phyloP scores from a whole-genome alignment of 1,284 basidiomycete species.

The Leccinum pseudoinsigne region DNA sequence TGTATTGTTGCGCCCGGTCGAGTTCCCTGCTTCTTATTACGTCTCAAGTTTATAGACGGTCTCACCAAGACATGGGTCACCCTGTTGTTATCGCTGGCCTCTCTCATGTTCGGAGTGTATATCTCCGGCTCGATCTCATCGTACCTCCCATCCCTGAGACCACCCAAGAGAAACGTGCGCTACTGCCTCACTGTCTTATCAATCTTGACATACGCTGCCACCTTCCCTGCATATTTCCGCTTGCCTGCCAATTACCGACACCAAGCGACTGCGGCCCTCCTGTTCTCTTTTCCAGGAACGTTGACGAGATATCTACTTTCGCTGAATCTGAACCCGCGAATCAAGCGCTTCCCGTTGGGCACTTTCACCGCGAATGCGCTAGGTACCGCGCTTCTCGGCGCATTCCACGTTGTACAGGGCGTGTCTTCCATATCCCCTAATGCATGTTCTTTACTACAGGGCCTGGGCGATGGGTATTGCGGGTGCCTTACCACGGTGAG shows the following conservation, averaged over 20 bases:
- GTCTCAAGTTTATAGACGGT: conserved; percentile 78
- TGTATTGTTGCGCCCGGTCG: conserved; percentile 30
- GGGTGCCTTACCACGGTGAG: conserved; percentile 94
- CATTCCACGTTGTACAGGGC: conserved; percentile 72
- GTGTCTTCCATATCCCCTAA: conserved; percentile 44
- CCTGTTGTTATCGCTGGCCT: conserved; percentile 66
- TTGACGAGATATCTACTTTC: conserved; percentile 84
- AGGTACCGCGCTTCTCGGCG: conserved; percentile 76
- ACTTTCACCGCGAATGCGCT: conserved; percentile 87
- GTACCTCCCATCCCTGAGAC: conserved; percentile 39
- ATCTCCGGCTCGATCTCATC: conserved; percentile 46
- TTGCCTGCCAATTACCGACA: conserved; percentile 73
- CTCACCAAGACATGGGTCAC: conserved; percentile 83
- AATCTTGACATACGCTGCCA: conserved; percentile 61
- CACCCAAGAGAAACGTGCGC: conserved; percentile 43
- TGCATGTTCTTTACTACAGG: conserved; percentile 75
- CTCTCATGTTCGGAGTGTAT: conserved; percentile 60
- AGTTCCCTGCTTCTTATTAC: conserved; percentile 8
- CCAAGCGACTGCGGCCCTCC: conserved; percentile 82
- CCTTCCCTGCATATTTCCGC: conserved; percentile 78
- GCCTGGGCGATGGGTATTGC: conserved; percentile 90
- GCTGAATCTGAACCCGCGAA: conserved; percentile 65
- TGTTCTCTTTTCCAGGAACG: conserved; percentile 90
- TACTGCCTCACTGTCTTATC: conserved; percentile 49
- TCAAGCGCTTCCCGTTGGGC: conserved; percentile 76